These are phyloP conservation scores for Tetramitus jugosus DNA, from an alignment of 208 protist genomes.

Conservation along the genomic window DNA sequence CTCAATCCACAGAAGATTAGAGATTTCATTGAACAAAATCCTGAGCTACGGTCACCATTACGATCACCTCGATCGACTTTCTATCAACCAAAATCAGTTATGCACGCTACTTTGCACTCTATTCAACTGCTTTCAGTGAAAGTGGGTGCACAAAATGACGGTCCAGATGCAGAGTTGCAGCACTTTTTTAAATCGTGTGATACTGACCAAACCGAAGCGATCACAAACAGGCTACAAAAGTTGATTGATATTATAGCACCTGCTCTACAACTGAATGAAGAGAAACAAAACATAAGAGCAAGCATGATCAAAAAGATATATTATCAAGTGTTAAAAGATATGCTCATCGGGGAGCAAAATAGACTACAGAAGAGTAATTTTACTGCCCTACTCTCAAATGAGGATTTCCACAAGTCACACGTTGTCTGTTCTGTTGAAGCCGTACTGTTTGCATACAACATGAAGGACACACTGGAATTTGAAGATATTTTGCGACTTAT, in stretches of 20 bases:
- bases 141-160: neutral
- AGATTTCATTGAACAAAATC: too few species aligned
- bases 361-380: neutral
- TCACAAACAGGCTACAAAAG: neutral
- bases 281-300: too few species aligned
- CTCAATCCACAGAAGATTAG: neutral
- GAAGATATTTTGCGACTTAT: neutral
- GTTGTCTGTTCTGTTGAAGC: neutral
- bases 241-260: neutral
- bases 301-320: too few species aligned
- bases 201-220: neutral
- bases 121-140: neutral
- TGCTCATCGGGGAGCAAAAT: conserved; percentile 8
- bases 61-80: too few species aligned
- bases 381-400: neutral
- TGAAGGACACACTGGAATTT: neutral
- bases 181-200: neutral
- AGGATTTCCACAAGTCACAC: conserved; percentile 3
- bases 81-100: neutral
- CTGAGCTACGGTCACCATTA: too few species aligned
- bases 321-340: too few species aligned
- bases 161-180: neutral
- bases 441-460: conserved; percentile 1
- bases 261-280: too few species aligned
- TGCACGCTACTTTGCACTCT: neutral